Percentiles rank a stretch among this genome's conserved stretches.
Conservation (phyloP, 768 basidiomycete genomes). For the Calocybe gangraenosa region DNA sequence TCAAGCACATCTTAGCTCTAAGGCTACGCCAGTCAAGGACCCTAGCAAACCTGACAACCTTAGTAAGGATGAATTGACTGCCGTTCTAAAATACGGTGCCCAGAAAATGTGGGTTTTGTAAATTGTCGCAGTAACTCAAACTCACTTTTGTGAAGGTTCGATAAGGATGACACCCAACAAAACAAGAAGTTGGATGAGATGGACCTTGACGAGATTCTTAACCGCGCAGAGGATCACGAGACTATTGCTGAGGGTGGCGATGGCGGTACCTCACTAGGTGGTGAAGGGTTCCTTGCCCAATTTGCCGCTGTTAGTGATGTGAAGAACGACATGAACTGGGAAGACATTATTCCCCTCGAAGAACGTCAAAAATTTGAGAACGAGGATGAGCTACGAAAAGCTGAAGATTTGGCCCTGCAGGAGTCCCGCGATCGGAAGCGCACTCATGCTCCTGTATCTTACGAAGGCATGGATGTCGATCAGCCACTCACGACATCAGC, state of each 20-base stretch:
- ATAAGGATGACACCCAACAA: slow-evolving; percentile 91
- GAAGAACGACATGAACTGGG: slow-evolving; percentile 99
- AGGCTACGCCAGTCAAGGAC: slow-evolving; percentile 61
- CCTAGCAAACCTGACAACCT: slow-evolving; percentile 74
- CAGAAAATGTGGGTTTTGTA: slow-evolving; percentile 80
- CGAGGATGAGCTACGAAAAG: slow-evolving; percentile 73
- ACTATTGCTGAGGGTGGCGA: slow-evolving; percentile 80
- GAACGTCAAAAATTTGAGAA: slow-evolving; percentile 82
- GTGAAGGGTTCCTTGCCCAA: slow-evolving; percentile 92
- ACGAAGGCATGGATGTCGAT: slow-evolving; percentile 92
- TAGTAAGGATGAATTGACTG: slow-evolving; percentile 94
- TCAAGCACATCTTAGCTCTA: slow-evolving; percentile 90
- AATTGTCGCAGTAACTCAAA: slow-evolving; percentile 11
- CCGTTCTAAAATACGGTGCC: slow-evolving; percentile 97
- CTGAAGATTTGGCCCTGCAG: slow-evolving; percentile 65
- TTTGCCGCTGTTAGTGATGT: slow-evolving; percentile 97
- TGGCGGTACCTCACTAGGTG: slow-evolving; percentile 92
- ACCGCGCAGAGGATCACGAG: slow-evolving; percentile 95
- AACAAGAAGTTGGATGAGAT: slow-evolving; percentile 97
- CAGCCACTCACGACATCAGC: slow-evolving; percentile 58
- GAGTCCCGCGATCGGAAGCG: slow-evolving; percentile 78
- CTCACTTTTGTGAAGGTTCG: slow-evolving; percentile 62
- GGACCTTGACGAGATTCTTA: slow-evolving; percentile 98
- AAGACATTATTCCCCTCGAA: slow-evolving; percentile 95
- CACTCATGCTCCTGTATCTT: slow-evolving; percentile 80